Base-by-base conservation (phyloP, 345 rosid species). In the Populus davidiana region DNA sequence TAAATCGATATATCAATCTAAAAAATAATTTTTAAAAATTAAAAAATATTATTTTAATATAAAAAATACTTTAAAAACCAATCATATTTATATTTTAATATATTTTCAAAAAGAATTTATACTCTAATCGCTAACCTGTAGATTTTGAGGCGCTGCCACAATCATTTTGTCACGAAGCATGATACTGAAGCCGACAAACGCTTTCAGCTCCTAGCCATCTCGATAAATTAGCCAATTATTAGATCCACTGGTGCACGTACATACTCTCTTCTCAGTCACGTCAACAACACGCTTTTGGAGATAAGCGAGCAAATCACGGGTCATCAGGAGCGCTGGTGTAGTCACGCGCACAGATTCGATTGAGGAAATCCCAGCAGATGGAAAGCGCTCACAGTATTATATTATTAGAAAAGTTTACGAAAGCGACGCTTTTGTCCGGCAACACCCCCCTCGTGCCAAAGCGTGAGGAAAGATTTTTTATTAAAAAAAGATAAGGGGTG, bases 381-480 rank as follows among this genome's bases (percentile, higher is more conserved):
- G 29, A 70, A 70, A 59, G n/a, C 2, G 18, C 33, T 25, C 50
- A 39, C 68, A 38, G 8, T 44, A 2, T 36, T 49, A 66, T 8
- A 31, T 1, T 71, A 77, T 12, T 35, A 41, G 56, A 73, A 85
- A 87, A 85, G 85, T 80, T 72, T 0, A 18, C 68, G 89, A 83
- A 74, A 81, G 87, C 70, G 88, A 85, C 81, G 56, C 80, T 74
- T 76, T 81, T 76, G 82, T 77, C 70, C 72, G 18, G 77, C 17
- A 64, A 77, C 10, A 41, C 44, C 64, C 20, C 36, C 66, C 77
- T 78, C 80, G 66, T 73, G 85, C 78, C 25, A 25, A 35, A 65
- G 82, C 75, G 62, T 33, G 82, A 69, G 72, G 61, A 79, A 70
- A 41, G 70, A 74, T 50, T 69, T 82, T 62, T 71, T 47, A 21